Base-by-base conservation (phyloP, 1,139 yeast genomes). In the Pichia sp. region DNA sequence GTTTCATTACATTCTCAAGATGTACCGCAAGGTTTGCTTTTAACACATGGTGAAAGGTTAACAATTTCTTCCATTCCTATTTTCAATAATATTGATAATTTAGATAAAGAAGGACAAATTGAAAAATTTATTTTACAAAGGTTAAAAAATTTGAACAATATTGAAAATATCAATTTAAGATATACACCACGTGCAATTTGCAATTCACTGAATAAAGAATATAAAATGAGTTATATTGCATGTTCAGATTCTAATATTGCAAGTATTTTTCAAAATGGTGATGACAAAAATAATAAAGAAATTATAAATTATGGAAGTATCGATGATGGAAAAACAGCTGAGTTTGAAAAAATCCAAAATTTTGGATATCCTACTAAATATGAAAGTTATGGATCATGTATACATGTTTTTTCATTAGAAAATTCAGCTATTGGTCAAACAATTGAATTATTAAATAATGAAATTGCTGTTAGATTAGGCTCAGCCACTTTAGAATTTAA, bases 1-100 rank as follows among this genome's bases (percentile, higher is more conserved):
- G 66, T 78, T 1, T 67, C 80, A 0, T 80, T 87, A 56, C 67
- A 70, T 22, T 80, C 87, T 37, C 84, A 76, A 48, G 94, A 83
- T 49, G 78, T 74, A 45, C 78, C 63, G 56, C 75, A 62, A 70
- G 90, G 70, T 5, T 67, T 83, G 11, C 82, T 86, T 26, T 89
- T 87, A 0, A 69, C 84, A 11, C 67, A 70, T 34, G 76, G 72
- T 4, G 70, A 68, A 40, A 69, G 68, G 27, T 67, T 86, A 53
- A 66, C 73, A 3, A 83, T 87, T 35, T 76, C 83, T 58, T 74
- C 82, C 0, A 60, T 84, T 23, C 86, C 82, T 5, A 16, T 33
- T 5, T 42, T 45, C 11, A 32, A 32, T 31, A 34, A 10, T 16
- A 33, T 42, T 24, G 41, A 45, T 30, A 10, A 31, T 8, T 22